Evolutionary conservation across 2,329 filamentous ascomycete genomes (phyloP).

Genomic region (Alternaria triticina): DNA sequence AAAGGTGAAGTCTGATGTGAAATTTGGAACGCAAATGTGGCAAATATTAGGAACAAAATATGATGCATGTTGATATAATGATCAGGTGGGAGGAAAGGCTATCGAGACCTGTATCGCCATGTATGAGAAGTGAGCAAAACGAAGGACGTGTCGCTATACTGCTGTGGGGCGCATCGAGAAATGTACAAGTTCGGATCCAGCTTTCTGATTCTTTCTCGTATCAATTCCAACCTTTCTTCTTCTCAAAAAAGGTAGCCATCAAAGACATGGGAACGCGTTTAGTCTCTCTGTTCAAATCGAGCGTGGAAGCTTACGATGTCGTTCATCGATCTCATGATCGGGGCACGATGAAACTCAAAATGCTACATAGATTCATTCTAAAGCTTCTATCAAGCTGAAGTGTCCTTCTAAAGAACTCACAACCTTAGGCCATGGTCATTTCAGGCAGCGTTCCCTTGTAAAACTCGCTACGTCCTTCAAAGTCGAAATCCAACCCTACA

Average conservation of each 20-base stretch:
- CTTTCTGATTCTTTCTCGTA: background rate
- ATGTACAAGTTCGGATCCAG: background rate
- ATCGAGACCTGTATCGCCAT: too few relatives aligned
- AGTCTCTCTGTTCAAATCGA: background rate
- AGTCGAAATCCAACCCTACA: constrained; percentile 20
- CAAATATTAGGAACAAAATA: background rate
- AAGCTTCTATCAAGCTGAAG: background rate
- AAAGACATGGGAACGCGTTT: background rate
- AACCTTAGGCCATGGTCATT: background rate
- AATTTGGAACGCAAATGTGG: background rate
- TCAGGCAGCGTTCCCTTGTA: constrained; percentile 12
- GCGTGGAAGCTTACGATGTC: background rate
- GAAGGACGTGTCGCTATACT: background rate
- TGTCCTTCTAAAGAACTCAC: fast-evolving
- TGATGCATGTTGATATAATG: background rate
- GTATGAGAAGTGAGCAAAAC: background rate
- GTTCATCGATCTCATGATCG: background rate
- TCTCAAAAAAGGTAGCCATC: background rate
- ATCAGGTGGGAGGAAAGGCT: background rate
- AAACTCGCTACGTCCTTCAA: constrained; percentile 20
- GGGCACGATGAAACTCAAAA: background rate
- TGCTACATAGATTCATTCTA: background rate
- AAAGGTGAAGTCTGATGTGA: background rate
- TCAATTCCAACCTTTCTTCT: background rate
- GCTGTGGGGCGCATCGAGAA: background rate